Conservation (phyloP, 106 monocot species). For the Phalaenopsis aphrodite region DNA sequence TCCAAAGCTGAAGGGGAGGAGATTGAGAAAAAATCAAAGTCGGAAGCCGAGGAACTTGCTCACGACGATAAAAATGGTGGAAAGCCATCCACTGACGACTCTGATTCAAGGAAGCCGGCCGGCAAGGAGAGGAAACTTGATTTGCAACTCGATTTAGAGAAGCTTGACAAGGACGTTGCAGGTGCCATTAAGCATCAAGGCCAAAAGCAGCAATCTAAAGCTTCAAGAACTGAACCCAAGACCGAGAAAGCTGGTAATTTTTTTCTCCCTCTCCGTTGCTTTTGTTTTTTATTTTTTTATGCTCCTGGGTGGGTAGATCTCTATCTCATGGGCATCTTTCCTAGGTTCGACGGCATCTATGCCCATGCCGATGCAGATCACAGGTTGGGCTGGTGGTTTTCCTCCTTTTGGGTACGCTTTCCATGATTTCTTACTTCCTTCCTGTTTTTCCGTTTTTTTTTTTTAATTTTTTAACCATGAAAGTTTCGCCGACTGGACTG, state of each 20-base stretch:
- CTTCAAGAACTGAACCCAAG: constrained; percentile 31
- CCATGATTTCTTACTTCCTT: not conserved
- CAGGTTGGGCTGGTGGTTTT: constrained; percentile 65
- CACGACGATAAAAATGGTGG: constrained; percentile 21
- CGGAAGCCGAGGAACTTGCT: constrained; percentile 2
- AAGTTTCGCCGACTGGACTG: not conserved
- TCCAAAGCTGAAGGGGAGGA: constrained; percentile 27
- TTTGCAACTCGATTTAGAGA: constrained; percentile 57
- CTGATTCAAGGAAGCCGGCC: constrained; percentile 18
- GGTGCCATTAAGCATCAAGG: constrained; percentile 17
- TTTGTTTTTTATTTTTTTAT: not conserved
- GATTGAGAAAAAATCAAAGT: constrained; percentile 23
- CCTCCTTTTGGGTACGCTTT: constrained; percentile 67
- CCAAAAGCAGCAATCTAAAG: constrained; percentile 32
- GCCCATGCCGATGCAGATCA: constrained; percentile 41
- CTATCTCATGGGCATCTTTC: constrained; percentile 5
- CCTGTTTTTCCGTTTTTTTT: not conserved
- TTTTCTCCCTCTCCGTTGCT: not conserved
- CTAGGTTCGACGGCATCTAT: constrained; percentile 32
- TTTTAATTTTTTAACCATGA: not conserved
- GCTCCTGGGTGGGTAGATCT: not conserved
- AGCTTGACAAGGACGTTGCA: constrained; percentile 31
- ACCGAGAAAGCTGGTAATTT: constrained; percentile 37
- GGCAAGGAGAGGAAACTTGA: constrained; percentile 37
- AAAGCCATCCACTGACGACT: constrained; percentile 16